phyloP scores from a whole-genome alignment of 1,284 basidiomycete genomes.

The Coriolopsis trogii region DNA sequence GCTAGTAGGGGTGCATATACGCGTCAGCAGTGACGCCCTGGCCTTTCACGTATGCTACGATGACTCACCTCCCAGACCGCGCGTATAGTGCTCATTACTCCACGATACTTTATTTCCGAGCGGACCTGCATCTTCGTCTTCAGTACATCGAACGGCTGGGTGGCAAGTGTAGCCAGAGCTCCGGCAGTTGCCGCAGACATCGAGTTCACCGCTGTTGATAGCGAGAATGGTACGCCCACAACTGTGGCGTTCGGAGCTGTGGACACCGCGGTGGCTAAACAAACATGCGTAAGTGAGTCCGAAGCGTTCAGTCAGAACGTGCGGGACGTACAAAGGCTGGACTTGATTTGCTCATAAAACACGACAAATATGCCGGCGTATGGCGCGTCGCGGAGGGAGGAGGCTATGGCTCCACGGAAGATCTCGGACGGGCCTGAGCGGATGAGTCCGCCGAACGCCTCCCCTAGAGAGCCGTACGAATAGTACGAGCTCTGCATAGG shows the following conservation, averaged over 20 bases:
- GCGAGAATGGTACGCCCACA: slow-evolving; percentile 42
- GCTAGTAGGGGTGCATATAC: slow-evolving; percentile 46
- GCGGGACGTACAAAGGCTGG: slow-evolving; percentile 55
- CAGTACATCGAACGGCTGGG: slow-evolving; percentile 90
- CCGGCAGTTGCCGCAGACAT: slow-evolving; percentile 76
- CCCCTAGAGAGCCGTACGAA: slow-evolving; percentile 65
- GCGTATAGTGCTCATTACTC: slow-evolving; percentile 62
- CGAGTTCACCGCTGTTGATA: slow-evolving; percentile 45
- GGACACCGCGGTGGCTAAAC: slow-evolving; percentile 15
- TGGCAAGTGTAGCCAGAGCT: slow-evolving; percentile 78
- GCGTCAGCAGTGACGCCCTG: too few species aligned
- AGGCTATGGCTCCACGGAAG: slow-evolving; percentile 88
- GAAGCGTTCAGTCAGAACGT: not conserved
- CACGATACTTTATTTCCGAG: slow-evolving; percentile 70
- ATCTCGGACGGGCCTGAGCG: slow-evolving; percentile 81
- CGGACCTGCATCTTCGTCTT: slow-evolving; percentile 94
- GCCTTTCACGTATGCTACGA: too few species aligned
- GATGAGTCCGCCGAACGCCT: slow-evolving; percentile 64
- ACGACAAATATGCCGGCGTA: slow-evolving; percentile 95
- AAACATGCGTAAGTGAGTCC: not conserved
- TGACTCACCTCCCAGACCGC: slow-evolving; percentile 69
- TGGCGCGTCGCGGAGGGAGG: slow-evolving; percentile 92
- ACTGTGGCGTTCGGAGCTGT: slow-evolving; percentile 26
- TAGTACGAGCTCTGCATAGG: slow-evolving; percentile 75
- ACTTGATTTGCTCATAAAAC: slow-evolving; percentile 87